Evolutionary conservation across 441 rosid species (phyloP), one percentile per base, ranked within the genome.

Genomic region (Viola pubescens): DNA sequence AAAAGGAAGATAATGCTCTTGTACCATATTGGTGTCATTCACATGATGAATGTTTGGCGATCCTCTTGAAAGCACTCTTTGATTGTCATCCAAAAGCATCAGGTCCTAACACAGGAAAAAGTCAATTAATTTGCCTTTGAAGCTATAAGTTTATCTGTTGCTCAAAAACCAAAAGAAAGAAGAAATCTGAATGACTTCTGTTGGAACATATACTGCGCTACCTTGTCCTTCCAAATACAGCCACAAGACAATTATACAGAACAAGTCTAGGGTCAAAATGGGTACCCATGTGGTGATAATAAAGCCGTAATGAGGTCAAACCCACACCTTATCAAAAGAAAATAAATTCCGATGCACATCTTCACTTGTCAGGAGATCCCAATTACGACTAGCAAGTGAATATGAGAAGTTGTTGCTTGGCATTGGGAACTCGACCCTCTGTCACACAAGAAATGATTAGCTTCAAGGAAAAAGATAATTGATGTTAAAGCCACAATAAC

Each of bases 351-450:
- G 73, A 78, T 83, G 77, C 39, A 92, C 55, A 54, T 75, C 82
- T 54, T 71, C 89, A 56, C 74, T 82, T 67, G 73, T 80, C 71
- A 86, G 65, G 68, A 89, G 82, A 79, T 92, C 88, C 97, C 97
- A 92, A 54, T 63, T 67, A 53, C 97, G 92, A 67, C 78, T 86
- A 49, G 97, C 98, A 71, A 86, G 88, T 12, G 95, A 78, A 81
- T 78, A 92, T n/a, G 98, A 89, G 77, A 75, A 77, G 78, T 80
- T 79, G 76, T 92, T 92, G 81, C 89, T 84, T 26, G 81, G 77
- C 79, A 82, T 82, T 47, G 98, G 98, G 74, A 94, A 94, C 81
- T 94, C 97, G 7, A 94, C 85, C 79, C 94, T 89, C 98, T 89
- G 63, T 63, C 16, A 74, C 54, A 67, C 7, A 48, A 52, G 61